Percentiles rank a stretch among this genome's conserved stretches.
These are phyloP conservation scores for Chenopodium formosanum DNA, from an alignment of 148 eudicot species.

Conservation along the genomic window DNA sequence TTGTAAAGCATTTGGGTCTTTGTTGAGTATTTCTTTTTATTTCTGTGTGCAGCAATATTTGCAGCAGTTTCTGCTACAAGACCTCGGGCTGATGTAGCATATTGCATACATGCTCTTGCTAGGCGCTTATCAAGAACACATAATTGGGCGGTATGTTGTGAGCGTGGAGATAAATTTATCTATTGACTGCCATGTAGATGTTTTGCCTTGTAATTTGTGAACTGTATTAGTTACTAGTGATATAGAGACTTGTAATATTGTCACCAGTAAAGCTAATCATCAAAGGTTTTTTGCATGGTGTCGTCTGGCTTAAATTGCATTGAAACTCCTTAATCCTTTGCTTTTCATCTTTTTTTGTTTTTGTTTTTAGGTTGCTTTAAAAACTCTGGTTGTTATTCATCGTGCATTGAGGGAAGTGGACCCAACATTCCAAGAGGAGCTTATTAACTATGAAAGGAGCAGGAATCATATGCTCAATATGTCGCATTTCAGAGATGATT, in stretches of 20 bases:
- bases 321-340: neutral
- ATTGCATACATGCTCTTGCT: constrained; percentile 91
- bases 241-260: neutral
- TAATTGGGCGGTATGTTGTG: constrained; percentile 86
- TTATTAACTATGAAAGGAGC: constrained; percentile 63
- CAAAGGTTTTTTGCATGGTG: neutral
- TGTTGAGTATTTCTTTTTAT: constrained; percentile 16
- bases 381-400: constrained; percentile 85
- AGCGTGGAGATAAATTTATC: neutral
- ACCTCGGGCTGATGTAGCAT: constrained; percentile 96
- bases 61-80: constrained; percentile 80
- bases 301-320: neutral
- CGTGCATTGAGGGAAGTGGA: constrained; percentile 96
- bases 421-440: constrained; percentile 86
- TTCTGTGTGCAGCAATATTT: constrained; percentile 63
- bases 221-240: neutral
- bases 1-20: constrained; percentile 10
- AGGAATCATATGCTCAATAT: constrained; percentile 79
- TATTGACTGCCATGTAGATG: constrained; percentile 8
- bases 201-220: neutral
- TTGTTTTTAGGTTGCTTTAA: constrained; percentile 77
- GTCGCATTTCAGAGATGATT: constrained; percentile 94
- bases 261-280: neutral
- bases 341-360: neutral
- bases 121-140: constrained; percentile 82